Base-by-base conservation (phyloP, 805 yeast species). In the Metschnikowia henanensis region DNA sequence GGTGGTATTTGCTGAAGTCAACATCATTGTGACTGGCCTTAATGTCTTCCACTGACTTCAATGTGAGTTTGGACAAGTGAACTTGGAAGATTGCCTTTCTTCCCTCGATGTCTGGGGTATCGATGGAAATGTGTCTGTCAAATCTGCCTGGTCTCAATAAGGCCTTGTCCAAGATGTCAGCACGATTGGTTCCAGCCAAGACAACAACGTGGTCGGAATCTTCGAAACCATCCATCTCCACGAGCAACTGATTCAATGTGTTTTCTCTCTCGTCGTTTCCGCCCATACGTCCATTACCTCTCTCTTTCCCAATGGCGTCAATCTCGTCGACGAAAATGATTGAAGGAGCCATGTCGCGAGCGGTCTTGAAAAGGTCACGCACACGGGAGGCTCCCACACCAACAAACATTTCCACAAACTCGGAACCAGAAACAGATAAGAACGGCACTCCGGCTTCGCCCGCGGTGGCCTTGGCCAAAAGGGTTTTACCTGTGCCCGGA, bases 361-460 rank as follows among this genome's bases (percentile, higher is more conserved):
- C 99, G 22, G 87, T 86, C 51, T 84, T 79, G 71, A 94, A 94
- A 56, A 94, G 72, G 64, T 94, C 99, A 64, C 99, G 90, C 22
- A 94, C 99, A 64, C 99, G 81, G 15, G 96, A 86, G 2, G 99
- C 98, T 71, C 99, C 99, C 19, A 92, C 97, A 75, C 99, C 99
- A 23, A 91, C 98, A 73, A 90, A 94, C 98, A 92, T 94, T 65
- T 92, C 98, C 12, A 94, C 96, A 56, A 92, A 92, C 65, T 92
- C 99, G 5, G 98, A 91, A 51, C 99, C 99, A 1, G 96, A 87
- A 16, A 94, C 98, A 13, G 96, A 87, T 57, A 83, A 83, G 63
- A 94, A 94, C 33, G 99, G 97, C 31, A 94, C 99, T 45, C 94
- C 95, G 0, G 99, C 99, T 66, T 94, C 99, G 53, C 99, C 99